Base-by-base conservation (phyloP, 306 rosid genomes). In the Lagenaria siceraria region DNA sequence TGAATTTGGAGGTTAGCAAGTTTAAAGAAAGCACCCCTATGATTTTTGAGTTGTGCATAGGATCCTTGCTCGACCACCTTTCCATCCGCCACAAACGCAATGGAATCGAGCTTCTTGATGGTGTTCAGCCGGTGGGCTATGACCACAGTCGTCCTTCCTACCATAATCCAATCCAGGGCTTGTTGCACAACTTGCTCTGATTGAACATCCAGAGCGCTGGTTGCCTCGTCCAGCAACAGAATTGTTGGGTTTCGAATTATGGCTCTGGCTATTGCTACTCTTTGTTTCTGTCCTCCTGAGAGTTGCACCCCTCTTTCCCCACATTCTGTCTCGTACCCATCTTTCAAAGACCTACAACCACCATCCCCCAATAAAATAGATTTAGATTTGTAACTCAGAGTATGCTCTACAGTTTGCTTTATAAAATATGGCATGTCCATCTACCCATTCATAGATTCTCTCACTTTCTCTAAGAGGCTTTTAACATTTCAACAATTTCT, bases 231-330 rank as follows among this genome's bases (percentile, higher is more conserved):
- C 1, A 95, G 81, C 51, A 95, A 75, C 10, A 95, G 78, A 69
- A 95, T 86, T 1, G 77, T 92, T 48, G 98, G 97, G 79, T 87
- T 90, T 63, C 98, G 56, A 25, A 95, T 85, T 84, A 95, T 95
- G 55, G 98, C 98, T 61, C 97, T 87, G 76, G 99, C 97, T 53
- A 95, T 92, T 74, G 96, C 97, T 69, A 95, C 85, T 82, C 99
- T 88, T 54, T 95, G 99, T 81, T 95, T 95, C 76, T 95, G 97
- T 10, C 99, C 99, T 74, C 99, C 99, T 42, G 99, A 95, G 15
- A 95, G 79, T 60, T 95, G 97, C 55, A 92, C 97, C 21, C 99
- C 99, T 80, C 99, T 88, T 81, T 95, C 97, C n/a, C 99, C 99
- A 61, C 97, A 90, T 80, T 95, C 93, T 0, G 97, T 90, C 42